phyloP scores from a whole-genome alignment of 108 stramenopile species.

The Schizochytrium sp. region DNA sequence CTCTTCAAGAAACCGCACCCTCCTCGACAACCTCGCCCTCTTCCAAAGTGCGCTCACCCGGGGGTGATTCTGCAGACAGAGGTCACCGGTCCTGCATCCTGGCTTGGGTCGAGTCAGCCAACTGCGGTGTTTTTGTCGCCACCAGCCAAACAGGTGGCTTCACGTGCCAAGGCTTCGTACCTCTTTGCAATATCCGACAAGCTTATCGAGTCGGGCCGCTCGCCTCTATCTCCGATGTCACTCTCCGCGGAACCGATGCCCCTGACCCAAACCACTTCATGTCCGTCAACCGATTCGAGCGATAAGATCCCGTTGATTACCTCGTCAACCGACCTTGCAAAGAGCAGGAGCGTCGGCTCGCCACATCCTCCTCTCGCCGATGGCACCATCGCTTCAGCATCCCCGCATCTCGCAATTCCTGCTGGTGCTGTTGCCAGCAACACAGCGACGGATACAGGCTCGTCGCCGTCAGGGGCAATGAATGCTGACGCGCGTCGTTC shows the following conservation, averaged over 20 bases:
- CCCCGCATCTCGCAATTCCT: too few relatives aligned
- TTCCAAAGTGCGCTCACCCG: neutral
- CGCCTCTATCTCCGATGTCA: neutral
- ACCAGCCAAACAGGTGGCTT: neutral
- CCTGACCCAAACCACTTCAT: neutral
- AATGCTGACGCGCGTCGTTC: neutral
- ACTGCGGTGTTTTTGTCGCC: neutral
- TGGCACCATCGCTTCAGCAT: too few relatives aligned
- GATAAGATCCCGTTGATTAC: too few relatives aligned
- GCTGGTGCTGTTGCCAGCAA: too few relatives aligned
- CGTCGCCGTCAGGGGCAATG: too few relatives aligned
- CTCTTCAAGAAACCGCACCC: constrained; percentile 37
- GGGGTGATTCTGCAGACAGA: neutral
- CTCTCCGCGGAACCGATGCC: neutral
- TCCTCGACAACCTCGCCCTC: neutral
- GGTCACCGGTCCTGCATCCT: neutral
- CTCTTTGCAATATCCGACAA: neutral
- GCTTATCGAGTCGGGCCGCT: neutral
- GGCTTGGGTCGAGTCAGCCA: neutral
- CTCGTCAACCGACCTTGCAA: too few relatives aligned
- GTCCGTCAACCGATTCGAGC: neutral
- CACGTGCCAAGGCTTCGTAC: neutral
- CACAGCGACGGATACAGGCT: too few relatives aligned
- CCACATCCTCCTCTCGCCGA: too few relatives aligned
- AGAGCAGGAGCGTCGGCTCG: too few relatives aligned